phyloP scores from a whole-genome alignment of 148 eudicot genomes.

The Diospyros lotus region DNA sequence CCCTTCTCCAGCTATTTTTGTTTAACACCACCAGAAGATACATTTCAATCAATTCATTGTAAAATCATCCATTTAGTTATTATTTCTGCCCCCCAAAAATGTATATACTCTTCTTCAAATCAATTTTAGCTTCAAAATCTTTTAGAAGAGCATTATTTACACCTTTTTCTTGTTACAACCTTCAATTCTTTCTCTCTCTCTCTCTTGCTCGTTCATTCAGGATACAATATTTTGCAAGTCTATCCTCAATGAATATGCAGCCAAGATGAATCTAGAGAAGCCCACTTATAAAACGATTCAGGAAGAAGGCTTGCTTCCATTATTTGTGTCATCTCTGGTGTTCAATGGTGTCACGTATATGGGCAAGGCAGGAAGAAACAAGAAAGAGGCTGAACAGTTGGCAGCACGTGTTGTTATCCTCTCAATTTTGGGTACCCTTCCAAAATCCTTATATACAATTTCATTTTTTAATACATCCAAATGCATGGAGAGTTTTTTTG shows the following conservation, averaged over 20 bases:
- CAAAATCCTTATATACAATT: background rate
- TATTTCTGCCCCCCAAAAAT: too few species aligned
- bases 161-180: background rate
- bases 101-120: too few species aligned
- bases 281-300: constrained; percentile 44
- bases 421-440: constrained; percentile 53
- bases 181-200: background rate
- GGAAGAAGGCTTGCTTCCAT: constrained; percentile 26
- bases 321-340: constrained; percentile 39
- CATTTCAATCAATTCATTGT: too few species aligned
- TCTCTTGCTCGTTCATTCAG: constrained; percentile 25
- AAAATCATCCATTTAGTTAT: too few species aligned
- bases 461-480: background rate
- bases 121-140: too few species aligned
- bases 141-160: too few species aligned
- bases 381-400: constrained; percentile 63
- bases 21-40: too few species aligned
- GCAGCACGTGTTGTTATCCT: constrained; percentile 47
- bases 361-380: constrained; percentile 45
- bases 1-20: too few species aligned
- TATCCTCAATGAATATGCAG: constrained; percentile 59
- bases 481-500: constrained; percentile 3
- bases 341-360: constrained; percentile 43
- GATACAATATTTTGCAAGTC: constrained; percentile 58
- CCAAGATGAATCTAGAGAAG: constrained; percentile 32